Evolutionary conservation across 1,284 basidiomycete genomes (phyloP), one percentile per base, ranked within the genome.

Genomic region (Cerioporus squamosus): DNA sequence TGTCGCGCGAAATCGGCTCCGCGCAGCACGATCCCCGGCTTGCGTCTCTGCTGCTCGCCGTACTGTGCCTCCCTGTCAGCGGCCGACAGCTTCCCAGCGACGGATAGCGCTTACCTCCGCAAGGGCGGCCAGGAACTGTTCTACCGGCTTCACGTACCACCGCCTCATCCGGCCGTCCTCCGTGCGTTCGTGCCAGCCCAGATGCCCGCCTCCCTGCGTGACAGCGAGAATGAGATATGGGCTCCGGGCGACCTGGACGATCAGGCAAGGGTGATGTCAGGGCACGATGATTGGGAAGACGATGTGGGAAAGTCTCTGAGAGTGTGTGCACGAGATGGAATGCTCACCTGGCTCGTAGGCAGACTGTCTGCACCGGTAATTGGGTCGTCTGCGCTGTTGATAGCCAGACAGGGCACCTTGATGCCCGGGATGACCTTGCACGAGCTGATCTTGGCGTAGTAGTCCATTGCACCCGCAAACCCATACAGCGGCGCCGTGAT

Each of bases 331-430:
- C 23, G 12, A 9, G 20, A 43, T 8, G n/a, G 22, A n/a, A 39
- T 23, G 33, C 51, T 48, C 17, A 61, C 62, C 57, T 64, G 29
- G 18, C 14, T 22, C 20, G 55, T 24, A 4, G 57, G 59, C 3
- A 68, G 56, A 20, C 57, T 61, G n/a, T 33, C 31, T 7, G 53
- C 26, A 14, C 66, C 65, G 3, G 64, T 56, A 20, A 71, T 65
- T 1, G 71, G 71, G 42, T 72, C 71, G 53, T 72, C 70, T 15
- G 43, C 22, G 40, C 66, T 63, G 59, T 71, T 71, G 54, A 72
- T 64, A 2, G 63, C 61, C 23, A 72, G 60, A 8, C 65, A 57
- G 5, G 71, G 71, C 6, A 67, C 55, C 3, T 53, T 54, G 39
- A 70, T 59, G 3, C 54, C 53, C 20, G 55, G 43, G 6, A 66